Base-by-base conservation (phyloP, 805 yeast genomes). In the Suhomyces sp. region DNA sequence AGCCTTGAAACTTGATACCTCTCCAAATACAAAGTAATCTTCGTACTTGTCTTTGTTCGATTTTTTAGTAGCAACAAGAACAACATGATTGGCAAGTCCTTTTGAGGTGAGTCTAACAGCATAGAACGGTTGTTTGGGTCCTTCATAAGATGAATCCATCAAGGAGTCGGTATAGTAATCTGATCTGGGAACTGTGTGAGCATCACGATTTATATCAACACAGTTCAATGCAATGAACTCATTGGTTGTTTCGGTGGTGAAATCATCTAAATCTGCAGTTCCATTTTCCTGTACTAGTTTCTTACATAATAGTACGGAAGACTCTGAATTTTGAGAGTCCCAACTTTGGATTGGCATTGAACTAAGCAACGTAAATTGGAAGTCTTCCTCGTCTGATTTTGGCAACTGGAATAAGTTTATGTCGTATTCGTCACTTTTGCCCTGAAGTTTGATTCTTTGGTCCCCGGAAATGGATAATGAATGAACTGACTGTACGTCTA, bases 111-210 rank as follows among this genome's bases (percentile, higher is more conserved):
- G 64, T 48, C 76, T 75, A 2, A 84, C 41, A 6, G 82, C 76
- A 53, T 78, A 66, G 58, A 80, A 83, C 4, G 89, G 85, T 2
- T 57, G 33, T 2, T 62, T 50, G 0, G 70, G 71, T 3, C 81
- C 86, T n/a, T 80, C 86, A 41, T 69, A 57, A 0, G 88, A 79
- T 0, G 90, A 85, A 29, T 84, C 84, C 4, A 74, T 68, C 1
- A 81, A 60, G 12, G 70, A 66, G 0, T 55, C 53, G 0, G 74
- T 64, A 15, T 62, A 61, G 1, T 56, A 50, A 2, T 69, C 59
- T 0, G 92, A 81, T 31, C 79, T 68, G 2, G 93, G 94, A 4
- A 84, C 71, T 3, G 52, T 10, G 24, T 65, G 63, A 2, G 72
- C 61, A 54, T 72, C 77, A 4, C 61, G 53, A 5, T 67, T 60